Base-by-base conservation (phyloP, 164 flowering plant species). In the Platanus orientalis region DNA sequence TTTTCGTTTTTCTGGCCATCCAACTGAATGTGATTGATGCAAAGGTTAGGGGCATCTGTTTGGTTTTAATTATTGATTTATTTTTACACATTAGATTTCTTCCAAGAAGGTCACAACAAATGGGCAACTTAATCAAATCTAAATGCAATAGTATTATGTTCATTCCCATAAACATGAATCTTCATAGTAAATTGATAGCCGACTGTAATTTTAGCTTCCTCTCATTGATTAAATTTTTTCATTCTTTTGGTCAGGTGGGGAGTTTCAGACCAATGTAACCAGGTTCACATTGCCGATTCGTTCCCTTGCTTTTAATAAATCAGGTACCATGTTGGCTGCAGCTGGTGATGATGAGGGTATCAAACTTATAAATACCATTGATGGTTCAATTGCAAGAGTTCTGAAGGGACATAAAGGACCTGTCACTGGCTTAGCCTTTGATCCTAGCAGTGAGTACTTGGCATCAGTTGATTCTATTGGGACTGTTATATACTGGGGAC, bases 281-380 rank as follows among this genome's bases (percentile, higher is more conserved):
- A 83, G 99, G 72, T 95, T 95, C 69, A 90, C 95, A 9, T 75
- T 95, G 71, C 99, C 99, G 44, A 87, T 95, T n/a, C 97, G 95
- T 24, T 70, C 74, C 53, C 83, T 92, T 76, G 85, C 88, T 25
- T 95, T 92, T 67, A 95, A 88, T 73, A 87, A 81, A 62, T 85
- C 92, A 1, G 99, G 98, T 16, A 90, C 88, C 70, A 72, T 92
- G 78, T 76, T 95, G 71, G 97, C 94, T 67, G 97, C 97, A 60
- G 99, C 90, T 62, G 99, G 99, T 54, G 99, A 95, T 71, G 98
- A 90, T 70, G 98, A 95, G 58, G 99, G 96, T 13, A 92, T 92
- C 65, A 95, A 92, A 69, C 83, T 95, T 60, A 85, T 95, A 28
- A 85, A 93, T 52, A 88, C 96, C 13, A 77, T 95, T 70, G 99